phyloP scores from a whole-genome alignment of 2,329 filamentous ascomycete species.

The Phialocephala subalpina region DNA sequence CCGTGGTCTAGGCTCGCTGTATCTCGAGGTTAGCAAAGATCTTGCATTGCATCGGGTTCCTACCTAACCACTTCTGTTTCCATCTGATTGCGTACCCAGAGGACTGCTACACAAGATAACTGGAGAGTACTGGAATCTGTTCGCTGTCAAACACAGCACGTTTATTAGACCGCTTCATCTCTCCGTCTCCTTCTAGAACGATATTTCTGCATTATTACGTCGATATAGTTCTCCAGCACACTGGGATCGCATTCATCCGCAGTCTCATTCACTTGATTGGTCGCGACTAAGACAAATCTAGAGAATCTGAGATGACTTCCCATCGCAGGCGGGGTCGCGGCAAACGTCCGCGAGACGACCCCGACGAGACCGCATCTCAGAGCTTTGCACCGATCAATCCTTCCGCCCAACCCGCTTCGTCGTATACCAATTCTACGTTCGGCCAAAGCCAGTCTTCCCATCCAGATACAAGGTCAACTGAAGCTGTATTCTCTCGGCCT shows the following conservation, averaged over 20 bases:
- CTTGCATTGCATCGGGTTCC: background rate
- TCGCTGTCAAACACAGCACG: background rate
- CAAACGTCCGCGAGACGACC: conserved; percentile 18
- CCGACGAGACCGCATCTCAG: background rate
- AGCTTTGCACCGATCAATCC: conserved; percentile 8
- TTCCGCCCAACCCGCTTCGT: background rate
- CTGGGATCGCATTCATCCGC: background rate
- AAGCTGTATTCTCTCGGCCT: background rate
- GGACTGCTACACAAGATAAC: background rate
- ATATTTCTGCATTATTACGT: background rate
- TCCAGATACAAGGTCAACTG: background rate
- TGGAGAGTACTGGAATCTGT: background rate
- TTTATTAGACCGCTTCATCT: background rate
- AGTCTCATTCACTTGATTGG: background rate
- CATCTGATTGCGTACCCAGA: background rate
- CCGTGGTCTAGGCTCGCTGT: background rate
- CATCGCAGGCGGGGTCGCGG: conserved; percentile 20
- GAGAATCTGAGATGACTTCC: conserved; percentile 14
- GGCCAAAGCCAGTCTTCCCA: background rate
- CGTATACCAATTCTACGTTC: background rate
- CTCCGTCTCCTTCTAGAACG: background rate
- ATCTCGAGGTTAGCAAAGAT: background rate
- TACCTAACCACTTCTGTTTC: background rate
- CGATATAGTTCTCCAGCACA: background rate
- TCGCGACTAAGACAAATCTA: background rate